These are phyloP conservation scores for Cucurbita ficifolia DNA, from an alignment of 306 rosid species.

Conservation along the genomic window DNA sequence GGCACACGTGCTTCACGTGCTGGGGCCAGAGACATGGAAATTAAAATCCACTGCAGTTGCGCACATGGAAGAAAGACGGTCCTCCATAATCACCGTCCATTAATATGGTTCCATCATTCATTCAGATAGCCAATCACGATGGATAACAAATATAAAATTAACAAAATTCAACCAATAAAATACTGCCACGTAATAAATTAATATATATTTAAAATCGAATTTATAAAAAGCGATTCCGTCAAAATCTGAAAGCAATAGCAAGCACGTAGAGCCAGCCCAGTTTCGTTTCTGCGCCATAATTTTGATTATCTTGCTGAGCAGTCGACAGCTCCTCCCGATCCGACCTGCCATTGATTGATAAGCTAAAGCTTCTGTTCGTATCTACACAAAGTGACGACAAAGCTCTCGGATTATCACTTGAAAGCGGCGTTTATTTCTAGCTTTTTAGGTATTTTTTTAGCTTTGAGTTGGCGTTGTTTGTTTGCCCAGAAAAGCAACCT, in stretches of 20 bases:
- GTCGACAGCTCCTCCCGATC: neutral
- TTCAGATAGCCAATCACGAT: neutral
- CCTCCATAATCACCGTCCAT: neutral
- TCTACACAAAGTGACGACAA: neutral
- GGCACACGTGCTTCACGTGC: constrained; percentile 2
- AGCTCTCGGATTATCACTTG: neutral
- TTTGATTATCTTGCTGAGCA: neutral
- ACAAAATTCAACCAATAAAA: neutral
- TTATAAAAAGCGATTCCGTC: neutral
- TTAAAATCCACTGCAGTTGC: neutral
- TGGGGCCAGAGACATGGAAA: neutral
- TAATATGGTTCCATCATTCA: too few species aligned
- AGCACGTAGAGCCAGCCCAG: neutral
- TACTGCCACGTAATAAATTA: neutral
- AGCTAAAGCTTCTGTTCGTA: constrained; percentile 2
- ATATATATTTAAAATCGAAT: neutral
- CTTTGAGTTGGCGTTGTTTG: neutral
- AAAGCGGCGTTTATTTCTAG: neutral
- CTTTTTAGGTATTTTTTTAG: neutral
- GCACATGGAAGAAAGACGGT: neutral
- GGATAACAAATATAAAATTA: neutral
- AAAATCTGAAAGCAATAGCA: neutral
- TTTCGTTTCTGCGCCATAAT: constrained; percentile 1
- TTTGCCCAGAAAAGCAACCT: neutral
- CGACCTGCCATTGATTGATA: neutral